These are phyloP conservation scores for Fusarium sarcochroum DNA, from an alignment of 2,329 filamentous ascomycete genomes.

Conservation along the genomic window DNA sequence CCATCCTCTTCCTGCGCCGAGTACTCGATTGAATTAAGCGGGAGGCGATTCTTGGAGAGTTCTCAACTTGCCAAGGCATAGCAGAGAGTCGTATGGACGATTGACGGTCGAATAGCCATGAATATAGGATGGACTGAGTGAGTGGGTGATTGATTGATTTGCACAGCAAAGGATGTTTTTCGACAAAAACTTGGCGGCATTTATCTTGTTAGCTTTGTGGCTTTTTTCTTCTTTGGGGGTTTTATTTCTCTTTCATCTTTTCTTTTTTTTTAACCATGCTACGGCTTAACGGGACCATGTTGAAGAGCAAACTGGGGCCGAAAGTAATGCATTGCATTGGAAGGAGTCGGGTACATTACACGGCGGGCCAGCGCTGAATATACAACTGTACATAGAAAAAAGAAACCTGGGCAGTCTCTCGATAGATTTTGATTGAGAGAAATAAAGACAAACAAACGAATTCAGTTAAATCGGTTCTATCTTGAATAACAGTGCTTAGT, in stretches of 20 bases:
- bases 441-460: conserved; percentile 39
- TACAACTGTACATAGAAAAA: conserved; percentile 48
- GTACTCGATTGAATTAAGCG: not conserved
- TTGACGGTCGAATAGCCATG: conserved; percentile 23
- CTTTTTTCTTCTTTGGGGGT: conserved; percentile 10
- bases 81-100: not conserved
- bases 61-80: not conserved
- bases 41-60: not conserved
- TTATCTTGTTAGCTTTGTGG: conserved; percentile 29
- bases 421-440: conserved; percentile 15
- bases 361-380: conserved; percentile 47
- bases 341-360: conserved; percentile 48
- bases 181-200: conserved; percentile 40
- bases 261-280: conserved; percentile 14
- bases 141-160: conserved; percentile 20
- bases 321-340: conserved; percentile 49
- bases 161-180: conserved; percentile 24
- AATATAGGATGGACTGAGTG: conserved; percentile 30
- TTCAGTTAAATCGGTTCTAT: not conserved
- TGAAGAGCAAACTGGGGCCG: conserved; percentile 34
- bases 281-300: conserved; percentile 37
- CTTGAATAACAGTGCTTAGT: not conserved
- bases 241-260: conserved; percentile 12
- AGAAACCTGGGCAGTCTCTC: conserved; percentile 41
- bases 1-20: not conserved